Conservation (phyloP, 2,329 filamentous ascomycete genomes). For the Metarhizium rileyi region DNA sequence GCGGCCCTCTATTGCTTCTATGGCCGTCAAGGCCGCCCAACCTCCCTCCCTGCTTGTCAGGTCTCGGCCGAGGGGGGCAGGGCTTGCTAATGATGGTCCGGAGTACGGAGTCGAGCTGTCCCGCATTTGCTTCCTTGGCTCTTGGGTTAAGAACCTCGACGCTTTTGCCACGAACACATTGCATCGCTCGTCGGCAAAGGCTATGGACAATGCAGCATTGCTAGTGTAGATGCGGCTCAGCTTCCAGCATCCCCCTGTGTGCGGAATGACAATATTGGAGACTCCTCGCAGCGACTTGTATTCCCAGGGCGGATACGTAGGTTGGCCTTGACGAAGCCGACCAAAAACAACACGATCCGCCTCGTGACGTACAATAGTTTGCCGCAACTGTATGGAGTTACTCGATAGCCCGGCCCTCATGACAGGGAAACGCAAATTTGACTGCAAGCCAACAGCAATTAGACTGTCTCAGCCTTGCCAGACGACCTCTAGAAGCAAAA, state of each 20-base stretch:
- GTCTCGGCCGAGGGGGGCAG: slow-evolving; percentile 9
- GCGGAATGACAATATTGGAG: background rate
- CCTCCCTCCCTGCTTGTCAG: background rate
- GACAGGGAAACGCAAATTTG: background rate
- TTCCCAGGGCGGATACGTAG: background rate
- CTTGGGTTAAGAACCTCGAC: background rate
- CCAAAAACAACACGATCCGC: background rate
- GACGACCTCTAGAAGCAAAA: background rate
- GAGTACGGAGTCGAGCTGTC: background rate
- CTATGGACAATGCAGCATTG: no score
- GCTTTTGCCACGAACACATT: background rate
- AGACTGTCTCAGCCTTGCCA: background rate
- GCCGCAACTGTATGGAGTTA: background rate
- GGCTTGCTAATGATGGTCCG: background rate
- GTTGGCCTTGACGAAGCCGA: background rate
- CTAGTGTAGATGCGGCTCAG: background rate
- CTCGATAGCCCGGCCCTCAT: background rate
- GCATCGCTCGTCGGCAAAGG: no score
- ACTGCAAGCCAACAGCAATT: background rate
- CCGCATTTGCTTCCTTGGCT: background rate
- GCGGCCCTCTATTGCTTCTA: no score
- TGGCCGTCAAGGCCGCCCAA: no score
- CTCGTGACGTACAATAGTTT: background rate
- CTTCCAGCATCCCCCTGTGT: background rate
- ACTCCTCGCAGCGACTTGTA: background rate